Conservation (phyloP, 1,284 basidiomycete genomes). For the Vanrija sp. region DNA sequence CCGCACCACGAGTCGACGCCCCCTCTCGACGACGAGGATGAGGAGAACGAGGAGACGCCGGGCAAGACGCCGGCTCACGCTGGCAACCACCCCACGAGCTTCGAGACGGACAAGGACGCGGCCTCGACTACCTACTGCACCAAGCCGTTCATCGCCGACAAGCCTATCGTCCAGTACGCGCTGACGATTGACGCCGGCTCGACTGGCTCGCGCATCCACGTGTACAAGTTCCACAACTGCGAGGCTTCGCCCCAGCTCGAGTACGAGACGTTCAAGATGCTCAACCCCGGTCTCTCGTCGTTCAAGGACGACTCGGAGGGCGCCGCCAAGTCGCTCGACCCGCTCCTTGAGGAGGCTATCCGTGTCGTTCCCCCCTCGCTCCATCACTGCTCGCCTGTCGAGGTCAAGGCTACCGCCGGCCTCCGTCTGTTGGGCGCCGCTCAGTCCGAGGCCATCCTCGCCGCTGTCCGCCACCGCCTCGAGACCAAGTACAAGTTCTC, state of each 20-base stretch:
- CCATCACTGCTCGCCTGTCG: constrained; percentile 75
- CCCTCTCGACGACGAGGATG: constrained; percentile 1
- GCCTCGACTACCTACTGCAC: constrained; percentile 56
- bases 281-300: constrained; percentile 73
- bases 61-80: constrained; percentile 2
- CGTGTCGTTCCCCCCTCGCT: constrained; percentile 67
- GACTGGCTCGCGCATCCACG: constrained; percentile 92
- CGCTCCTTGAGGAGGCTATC: constrained; percentile 74
- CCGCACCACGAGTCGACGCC: background rate
- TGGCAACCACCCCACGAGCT: constrained; percentile 32
- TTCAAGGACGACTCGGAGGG: constrained; percentile 59
- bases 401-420: constrained; percentile 94
- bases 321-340: constrained; percentile 77
- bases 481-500: constrained; percentile 69
- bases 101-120: constrained; percentile 46
- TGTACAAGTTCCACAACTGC: constrained; percentile 98
- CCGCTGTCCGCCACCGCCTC: constrained; percentile 67
- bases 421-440: constrained; percentile 67
- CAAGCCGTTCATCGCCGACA: constrained; percentile 53
- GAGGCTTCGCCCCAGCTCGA: constrained; percentile 73
- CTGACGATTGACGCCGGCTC: constrained; percentile 98
- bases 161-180: constrained; percentile 76
- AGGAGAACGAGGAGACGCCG: constrained; percentile 14
- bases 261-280: constrained; percentile 87
- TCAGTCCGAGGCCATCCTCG: constrained; percentile 70